Conservation (phyloP, 2,329 filamentous ascomycete genomes). For the Zymoseptoria tritici region DNA sequence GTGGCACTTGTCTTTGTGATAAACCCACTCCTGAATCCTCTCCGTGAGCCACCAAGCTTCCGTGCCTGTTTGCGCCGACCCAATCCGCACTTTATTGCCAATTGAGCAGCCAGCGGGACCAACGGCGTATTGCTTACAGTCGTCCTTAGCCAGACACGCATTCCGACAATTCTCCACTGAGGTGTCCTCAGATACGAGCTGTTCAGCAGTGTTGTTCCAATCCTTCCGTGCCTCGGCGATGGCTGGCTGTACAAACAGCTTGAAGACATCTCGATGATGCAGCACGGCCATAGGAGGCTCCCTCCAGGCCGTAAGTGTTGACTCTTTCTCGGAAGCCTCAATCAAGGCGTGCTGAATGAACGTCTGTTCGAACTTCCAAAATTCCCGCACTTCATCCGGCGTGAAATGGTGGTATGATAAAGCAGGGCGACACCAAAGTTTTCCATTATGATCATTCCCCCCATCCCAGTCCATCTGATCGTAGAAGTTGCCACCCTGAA, state of each 20-base stretch:
- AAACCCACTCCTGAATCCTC: conserved; percentile 14
- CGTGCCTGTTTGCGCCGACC: conserved; percentile 9
- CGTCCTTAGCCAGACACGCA: conserved; percentile 14
- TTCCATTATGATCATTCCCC: conserved; percentile 14
- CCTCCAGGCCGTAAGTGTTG: conserved; percentile 3
- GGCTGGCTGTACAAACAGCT: conserved; percentile 20
- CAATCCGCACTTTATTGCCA: conserved; percentile 13
- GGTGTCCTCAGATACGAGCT: conserved; percentile 8
- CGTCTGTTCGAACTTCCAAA: conserved; percentile 27
- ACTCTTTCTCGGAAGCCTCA: background rate
- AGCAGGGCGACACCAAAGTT: conserved; percentile 38
- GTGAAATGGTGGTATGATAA: conserved; percentile 31
- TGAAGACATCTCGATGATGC: conserved; percentile 27
- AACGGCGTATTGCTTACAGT: conserved; percentile 23
- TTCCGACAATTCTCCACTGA: conserved; percentile 19
- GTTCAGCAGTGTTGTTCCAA: conserved; percentile 24
- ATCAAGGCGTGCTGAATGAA: conserved; percentile 14
- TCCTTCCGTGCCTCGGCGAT: conserved; percentile 12
- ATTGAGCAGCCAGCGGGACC: conserved; percentile 17
- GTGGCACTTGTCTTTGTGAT: conserved; percentile 10
- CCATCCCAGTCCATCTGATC: conserved; percentile 32
- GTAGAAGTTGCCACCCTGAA: conserved; percentile 36
- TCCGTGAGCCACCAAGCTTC: conserved; percentile 21
- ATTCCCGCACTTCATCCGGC: conserved; percentile 17
- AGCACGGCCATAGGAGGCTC: conserved; percentile 13